Conservation (phyloP, 225 moss, liverwort and hornwort genomes). For the Antitrichia curtipendula region DNA sequence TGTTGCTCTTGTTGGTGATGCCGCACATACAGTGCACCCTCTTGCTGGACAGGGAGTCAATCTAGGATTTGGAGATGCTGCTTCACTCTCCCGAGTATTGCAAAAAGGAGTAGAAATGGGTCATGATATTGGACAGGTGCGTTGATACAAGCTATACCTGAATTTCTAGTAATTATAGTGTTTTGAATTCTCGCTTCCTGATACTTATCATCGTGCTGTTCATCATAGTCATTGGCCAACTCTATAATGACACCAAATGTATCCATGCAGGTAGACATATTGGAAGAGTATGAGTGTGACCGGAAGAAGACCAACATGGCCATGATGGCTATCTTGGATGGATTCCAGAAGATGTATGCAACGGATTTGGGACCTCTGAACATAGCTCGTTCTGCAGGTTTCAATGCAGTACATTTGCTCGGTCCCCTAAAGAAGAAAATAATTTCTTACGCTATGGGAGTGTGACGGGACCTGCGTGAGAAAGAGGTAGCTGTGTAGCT, state of each 20-base stretch:
- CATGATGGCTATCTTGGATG: conserved; percentile 95
- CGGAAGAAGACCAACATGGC: conserved; percentile 69
- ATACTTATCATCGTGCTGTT: background rate
- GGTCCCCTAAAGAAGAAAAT: conserved; percentile 83
- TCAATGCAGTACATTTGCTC: conserved; percentile 64
- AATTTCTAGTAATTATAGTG: background rate
- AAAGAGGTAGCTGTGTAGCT: background rate
- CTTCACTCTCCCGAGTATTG: conserved; percentile 47
- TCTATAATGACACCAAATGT: background rate
- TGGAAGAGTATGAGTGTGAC: conserved; percentile 67
- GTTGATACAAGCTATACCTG: background rate
- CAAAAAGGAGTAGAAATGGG: conserved; percentile 60
- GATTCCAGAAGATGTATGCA: conserved; percentile 76
- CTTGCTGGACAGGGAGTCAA: conserved; percentile 97
- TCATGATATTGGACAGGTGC: conserved; percentile 85
- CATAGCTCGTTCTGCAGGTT: conserved; percentile 63
- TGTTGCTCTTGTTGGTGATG: conserved; percentile 92
- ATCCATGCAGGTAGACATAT: conserved; percentile 37
- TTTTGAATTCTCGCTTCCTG: background rate
- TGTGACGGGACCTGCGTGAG: background rate
- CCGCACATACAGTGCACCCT: conserved; percentile 93
- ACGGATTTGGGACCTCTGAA: conserved; percentile 62
- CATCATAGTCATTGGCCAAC: background rate
- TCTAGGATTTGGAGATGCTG: conserved; percentile 91
- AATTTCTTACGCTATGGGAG: conserved; percentile 85